These are phyloP conservation scores for Cucumis melo DNA, from an alignment of 306 rosid species.

Conservation along the genomic window DNA sequence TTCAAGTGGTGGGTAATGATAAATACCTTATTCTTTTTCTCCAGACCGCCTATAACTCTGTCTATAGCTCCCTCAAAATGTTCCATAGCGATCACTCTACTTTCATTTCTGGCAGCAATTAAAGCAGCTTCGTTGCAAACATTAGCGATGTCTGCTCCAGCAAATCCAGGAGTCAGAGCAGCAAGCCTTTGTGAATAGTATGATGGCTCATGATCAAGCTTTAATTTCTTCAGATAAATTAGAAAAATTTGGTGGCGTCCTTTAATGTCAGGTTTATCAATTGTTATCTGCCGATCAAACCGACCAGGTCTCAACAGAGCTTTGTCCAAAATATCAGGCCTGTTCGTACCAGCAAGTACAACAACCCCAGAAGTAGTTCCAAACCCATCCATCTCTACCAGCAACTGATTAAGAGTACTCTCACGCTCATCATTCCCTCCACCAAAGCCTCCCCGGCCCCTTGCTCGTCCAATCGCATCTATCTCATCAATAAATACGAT, in stretches of 20 bases:
- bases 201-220: conserved; percentile 76
- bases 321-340: conserved; percentile 91
- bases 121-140: conserved; percentile 94
- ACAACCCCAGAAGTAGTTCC: conserved; percentile 88
- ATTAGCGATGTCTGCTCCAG: conserved; percentile 98
- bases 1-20: not conserved
- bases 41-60: conserved; percentile 89
- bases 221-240: conserved; percentile 68
- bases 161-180: conserved; percentile 92
- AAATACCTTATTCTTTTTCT: conserved; percentile 77
- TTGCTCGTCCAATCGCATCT: conserved; percentile 94
- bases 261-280: conserved; percentile 81
- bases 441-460: conserved; percentile 82
- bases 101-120: conserved; percentile 75
- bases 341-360: conserved; percentile 93
- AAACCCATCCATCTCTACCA: conserved; percentile 98
- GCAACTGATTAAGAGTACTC: conserved; percentile 84
- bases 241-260: conserved; percentile 86
- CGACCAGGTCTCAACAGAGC: conserved; percentile 90
- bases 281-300: conserved; percentile 67
- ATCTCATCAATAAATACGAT: conserved; percentile 89
- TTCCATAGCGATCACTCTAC: conserved; percentile 44
- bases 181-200: conserved; percentile 83
- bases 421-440: conserved; percentile 92
- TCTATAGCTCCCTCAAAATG: conserved; percentile 92